A percentile compares a stretch with the other conserved stretches of the same genome.
phyloP scores from a whole-genome alignment of 2,329 filamentous ascomycete species.

The Capronia americana region DNA sequence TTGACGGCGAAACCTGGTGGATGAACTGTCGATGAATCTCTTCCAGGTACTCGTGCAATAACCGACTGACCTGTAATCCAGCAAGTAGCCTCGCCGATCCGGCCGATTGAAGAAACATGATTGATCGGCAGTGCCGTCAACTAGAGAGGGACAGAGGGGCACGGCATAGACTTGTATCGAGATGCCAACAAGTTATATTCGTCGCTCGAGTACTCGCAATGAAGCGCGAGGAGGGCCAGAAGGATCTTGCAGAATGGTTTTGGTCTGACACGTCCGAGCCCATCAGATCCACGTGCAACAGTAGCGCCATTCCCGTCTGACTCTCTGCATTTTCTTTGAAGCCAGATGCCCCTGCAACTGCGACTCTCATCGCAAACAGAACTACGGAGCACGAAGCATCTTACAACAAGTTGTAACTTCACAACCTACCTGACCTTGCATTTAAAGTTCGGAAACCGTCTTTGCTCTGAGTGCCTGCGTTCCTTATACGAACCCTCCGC shows the following conservation, averaged over 20 bases:
- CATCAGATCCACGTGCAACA: neutral
- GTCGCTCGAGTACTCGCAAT: neutral
- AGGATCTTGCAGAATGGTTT: neutral
- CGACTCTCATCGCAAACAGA: constrained; percentile 3
- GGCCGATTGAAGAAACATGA: neutral
- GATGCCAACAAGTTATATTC: neutral
- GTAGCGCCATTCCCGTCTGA: neutral
- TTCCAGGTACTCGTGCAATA: neutral
- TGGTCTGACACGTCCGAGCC: neutral
- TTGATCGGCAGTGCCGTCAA: neutral
- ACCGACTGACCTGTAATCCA: neutral
- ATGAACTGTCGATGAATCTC: neutral
- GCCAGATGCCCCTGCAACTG: constrained; percentile 4
- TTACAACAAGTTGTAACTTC: constrained; percentile 7
- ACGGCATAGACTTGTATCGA: neutral
- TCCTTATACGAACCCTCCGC: neutral
- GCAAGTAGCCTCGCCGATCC: neutral
- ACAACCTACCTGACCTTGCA: neutral
- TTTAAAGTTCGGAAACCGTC: neutral
- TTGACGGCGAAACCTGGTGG: neutral
- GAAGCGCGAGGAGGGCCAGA: neutral
- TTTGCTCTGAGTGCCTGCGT: neutral
- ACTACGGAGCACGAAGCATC: neutral
- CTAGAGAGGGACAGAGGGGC: neutral
- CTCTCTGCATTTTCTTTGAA: neutral